Conservation (phyloP, 2,329 filamentous ascomycete species). For the Aspergillus quadrilineatus region DNA sequence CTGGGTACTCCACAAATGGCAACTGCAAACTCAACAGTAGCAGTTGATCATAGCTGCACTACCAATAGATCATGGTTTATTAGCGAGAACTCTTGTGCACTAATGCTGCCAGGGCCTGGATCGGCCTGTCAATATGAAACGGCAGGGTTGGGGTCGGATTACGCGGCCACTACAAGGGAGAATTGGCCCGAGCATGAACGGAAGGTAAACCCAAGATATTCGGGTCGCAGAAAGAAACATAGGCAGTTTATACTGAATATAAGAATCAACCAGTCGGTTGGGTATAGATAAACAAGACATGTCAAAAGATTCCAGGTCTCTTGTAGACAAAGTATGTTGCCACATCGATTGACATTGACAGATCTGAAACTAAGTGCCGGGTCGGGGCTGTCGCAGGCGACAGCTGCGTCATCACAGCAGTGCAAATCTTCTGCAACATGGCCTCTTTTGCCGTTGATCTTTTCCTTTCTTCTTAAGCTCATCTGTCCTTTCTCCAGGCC, state of each 20-base stretch:
- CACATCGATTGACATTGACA: background rate
- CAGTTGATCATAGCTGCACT: background rate
- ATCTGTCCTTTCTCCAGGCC: background rate
- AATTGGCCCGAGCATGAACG: background rate
- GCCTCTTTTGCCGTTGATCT: conserved; percentile 14
- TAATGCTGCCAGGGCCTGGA: background rate
- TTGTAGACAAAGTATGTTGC: no score
- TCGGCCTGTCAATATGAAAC: conserved; percentile 10
- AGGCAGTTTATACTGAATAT: background rate
- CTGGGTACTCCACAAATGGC: background rate
- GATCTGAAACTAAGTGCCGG: background rate
- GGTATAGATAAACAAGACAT: background rate
- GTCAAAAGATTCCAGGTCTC: background rate
- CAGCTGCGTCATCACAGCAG: conserved; percentile 15
- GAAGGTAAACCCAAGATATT: background rate
- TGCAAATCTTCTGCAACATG: conserved; percentile 13
- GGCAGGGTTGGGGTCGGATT: conserved; percentile 6
- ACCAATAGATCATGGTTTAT: background rate
- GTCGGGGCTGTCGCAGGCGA: background rate
- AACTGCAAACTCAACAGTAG: background rate
- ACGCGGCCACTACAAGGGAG: conserved; percentile 3
- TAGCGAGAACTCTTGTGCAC: background rate
- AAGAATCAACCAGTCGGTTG: background rate
- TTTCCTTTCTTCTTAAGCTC: background rate
- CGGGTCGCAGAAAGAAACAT: background rate